Evolutionary conservation across 768 basidiomycete species (phyloP).

Genomic region (Panellus pusillus): DNA sequence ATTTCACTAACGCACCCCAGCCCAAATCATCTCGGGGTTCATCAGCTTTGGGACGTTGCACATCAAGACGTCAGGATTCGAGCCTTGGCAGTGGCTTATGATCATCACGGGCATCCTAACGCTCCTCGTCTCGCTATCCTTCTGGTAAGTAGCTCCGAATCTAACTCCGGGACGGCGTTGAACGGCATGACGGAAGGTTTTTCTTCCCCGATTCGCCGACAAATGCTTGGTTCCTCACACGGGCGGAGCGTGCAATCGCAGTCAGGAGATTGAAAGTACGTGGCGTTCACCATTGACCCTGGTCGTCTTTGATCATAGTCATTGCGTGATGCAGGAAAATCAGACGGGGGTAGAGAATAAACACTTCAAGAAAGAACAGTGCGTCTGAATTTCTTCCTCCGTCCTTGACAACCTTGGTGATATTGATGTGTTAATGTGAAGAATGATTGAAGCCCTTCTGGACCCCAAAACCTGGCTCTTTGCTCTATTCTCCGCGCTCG

Average conservation of each 20-base stretch:
- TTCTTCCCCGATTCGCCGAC: constrained; percentile 62
- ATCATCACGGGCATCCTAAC: constrained; percentile 51
- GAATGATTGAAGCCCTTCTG: constrained; percentile 51
- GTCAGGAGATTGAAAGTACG: constrained; percentile 55
- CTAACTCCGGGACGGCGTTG: too few species aligned
- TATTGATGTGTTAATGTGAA: constrained; percentile 31
- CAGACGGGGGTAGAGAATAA: constrained; percentile 85
- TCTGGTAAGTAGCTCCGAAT: constrained; percentile 39
- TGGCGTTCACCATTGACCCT: too few species aligned
- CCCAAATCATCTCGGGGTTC: constrained; percentile 71
- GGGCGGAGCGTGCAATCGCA: constrained; percentile 47
- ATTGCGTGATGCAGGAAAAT: constrained; percentile 45
- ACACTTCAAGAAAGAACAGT: constrained; percentile 79
- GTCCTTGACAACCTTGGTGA: constrained; percentile 52
- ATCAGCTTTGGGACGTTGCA: constrained; percentile 66
- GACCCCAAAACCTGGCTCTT: constrained; percentile 63
- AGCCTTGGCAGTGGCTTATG: constrained; percentile 77
- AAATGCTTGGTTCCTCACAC: constrained; percentile 57
- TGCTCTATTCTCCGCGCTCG: constrained; percentile 47
- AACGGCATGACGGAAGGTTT: background rate
- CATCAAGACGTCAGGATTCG: constrained; percentile 53
- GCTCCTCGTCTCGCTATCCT: constrained; percentile 36
- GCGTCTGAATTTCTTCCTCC: constrained; percentile 55
- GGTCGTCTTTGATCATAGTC: too few species aligned
- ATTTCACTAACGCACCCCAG: constrained; percentile 30